Conservation (phyloP, 169 alveolate species). For the Plasmodium vivax region DNA sequence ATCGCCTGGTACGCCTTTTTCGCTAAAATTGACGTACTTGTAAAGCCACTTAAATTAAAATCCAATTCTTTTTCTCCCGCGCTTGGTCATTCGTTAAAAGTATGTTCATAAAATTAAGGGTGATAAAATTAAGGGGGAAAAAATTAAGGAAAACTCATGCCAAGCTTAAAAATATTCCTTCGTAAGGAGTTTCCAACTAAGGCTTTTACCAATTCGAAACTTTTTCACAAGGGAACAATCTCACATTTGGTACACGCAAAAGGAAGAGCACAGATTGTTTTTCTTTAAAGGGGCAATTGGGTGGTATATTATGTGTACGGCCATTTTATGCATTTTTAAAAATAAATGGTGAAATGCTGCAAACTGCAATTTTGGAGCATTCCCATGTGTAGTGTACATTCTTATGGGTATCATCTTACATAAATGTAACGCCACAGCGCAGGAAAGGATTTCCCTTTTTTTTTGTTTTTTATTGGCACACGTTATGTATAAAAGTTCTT, state of each 20-base stretch:
- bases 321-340: background rate
- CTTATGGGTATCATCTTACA: background rate
- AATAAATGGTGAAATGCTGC: background rate
- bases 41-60: background rate
- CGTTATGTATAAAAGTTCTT: background rate
- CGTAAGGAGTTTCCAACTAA: background rate
- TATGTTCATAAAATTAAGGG: conserved; percentile 7
- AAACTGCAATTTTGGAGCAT: background rate
- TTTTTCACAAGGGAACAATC: background rate
- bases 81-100: background rate
- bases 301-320: background rate
- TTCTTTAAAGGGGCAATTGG: background rate
- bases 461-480: background rate
- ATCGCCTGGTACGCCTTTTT: background rate
- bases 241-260: background rate
- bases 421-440: background rate
- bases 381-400: background rate
- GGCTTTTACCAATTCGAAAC: background rate
- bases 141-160: conserved; percentile 1
- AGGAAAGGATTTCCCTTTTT: background rate
- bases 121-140: background rate
- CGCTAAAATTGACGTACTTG: background rate
- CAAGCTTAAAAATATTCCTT: conserved; percentile 11
- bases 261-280: background rate
- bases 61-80: background rate